phyloP scores from a whole-genome alignment of 2,329 filamentous ascomycete species.

The Botrytis fragariae region DNA sequence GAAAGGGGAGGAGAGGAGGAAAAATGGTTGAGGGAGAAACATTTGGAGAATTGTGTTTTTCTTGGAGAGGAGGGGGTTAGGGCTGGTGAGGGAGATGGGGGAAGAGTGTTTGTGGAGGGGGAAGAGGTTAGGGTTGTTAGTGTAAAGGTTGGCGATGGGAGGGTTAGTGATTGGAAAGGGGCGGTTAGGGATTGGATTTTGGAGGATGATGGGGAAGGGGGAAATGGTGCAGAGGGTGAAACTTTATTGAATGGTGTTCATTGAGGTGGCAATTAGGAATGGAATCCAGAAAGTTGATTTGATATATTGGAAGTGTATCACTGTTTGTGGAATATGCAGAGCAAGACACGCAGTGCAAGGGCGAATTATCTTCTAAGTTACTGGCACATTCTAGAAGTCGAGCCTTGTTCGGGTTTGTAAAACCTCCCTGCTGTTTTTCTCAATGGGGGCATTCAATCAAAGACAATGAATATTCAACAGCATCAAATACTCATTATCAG shows the following conservation, averaged over 20 bases:
- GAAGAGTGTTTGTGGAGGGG: slow-evolving; percentile 69
- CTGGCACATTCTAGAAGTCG: neutral
- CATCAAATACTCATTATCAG: neutral
- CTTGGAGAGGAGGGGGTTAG: slow-evolving; percentile 51
- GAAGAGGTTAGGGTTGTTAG: slow-evolving; percentile 85
- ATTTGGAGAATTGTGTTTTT: slow-evolving; percentile 92
- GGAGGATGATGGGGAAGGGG: slow-evolving; percentile 9
- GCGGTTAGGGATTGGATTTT: slow-evolving; percentile 73
- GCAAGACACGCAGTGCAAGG: no score
- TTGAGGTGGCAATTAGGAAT: neutral
- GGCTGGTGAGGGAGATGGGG: slow-evolving; percentile 49
- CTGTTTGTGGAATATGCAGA: neutral
- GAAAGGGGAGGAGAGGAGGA: slow-evolving; percentile 76
- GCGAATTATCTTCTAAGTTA: neutral
- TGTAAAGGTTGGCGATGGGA: slow-evolving; percentile 78
- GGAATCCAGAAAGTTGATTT: neutral
- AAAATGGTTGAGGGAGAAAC: slow-evolving; percentile 74
- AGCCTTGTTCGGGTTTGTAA: neutral
- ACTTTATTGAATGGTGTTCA: slow-evolving; percentile 34
- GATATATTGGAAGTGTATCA: neutral
- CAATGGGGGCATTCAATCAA: neutral
- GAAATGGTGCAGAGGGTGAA: slow-evolving; percentile 20
- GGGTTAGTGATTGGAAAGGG: slow-evolving; percentile 96
- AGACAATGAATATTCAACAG: neutral
- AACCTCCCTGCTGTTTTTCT: no score